Evolutionary conservation across 805 yeast genomes (phyloP).

Genomic region (Sugiyamaella qingdaonensis): DNA sequence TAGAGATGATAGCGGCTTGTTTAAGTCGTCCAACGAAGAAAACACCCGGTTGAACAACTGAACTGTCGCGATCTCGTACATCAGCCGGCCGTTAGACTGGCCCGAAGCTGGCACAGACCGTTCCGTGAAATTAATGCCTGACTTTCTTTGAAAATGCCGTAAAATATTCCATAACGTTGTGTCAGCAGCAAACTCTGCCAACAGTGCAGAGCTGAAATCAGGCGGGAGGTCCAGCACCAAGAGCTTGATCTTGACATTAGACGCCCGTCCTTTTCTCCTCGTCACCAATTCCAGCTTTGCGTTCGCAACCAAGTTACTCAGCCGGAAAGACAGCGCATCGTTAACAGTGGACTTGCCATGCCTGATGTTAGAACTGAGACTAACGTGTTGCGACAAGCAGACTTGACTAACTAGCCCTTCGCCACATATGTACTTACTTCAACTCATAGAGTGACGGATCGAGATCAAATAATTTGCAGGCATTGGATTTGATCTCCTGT

Average conservation of each 20-base stretch:
- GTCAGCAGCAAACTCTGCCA: conserved; percentile 18
- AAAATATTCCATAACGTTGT: conserved; percentile 24
- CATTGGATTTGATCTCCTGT: conserved; percentile 20
- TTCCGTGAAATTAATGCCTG: conserved; percentile 24
- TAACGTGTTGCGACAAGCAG: neutral
- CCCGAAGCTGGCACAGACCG: conserved; percentile 9
- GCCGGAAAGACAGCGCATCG: conserved; percentile 19
- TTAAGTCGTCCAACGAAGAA: conserved; percentile 17
- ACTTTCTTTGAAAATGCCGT: conserved; percentile 20
- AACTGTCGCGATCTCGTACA: conserved; percentile 22
- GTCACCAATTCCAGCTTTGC: conserved; percentile 21
- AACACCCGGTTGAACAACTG: conserved; percentile 20
- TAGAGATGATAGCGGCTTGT: conserved; percentile 14
- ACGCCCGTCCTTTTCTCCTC: neutral
- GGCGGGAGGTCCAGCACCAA: conserved; percentile 21
- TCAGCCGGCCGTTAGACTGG: conserved; percentile 1
- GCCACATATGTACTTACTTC: conserved; percentile 12
- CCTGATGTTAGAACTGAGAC: neutral
- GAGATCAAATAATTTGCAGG: conserved; percentile 17
- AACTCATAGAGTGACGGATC: conserved; percentile 16
- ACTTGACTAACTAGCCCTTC: neutral
- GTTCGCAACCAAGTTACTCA: conserved; percentile 20
- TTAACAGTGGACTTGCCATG: conserved; percentile 13
- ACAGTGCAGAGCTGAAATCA: conserved; percentile 15
- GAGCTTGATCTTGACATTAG: conserved; percentile 15